Conservation (phyloP, 306 rosid species). For the Ormosia semicastrata region DNA sequence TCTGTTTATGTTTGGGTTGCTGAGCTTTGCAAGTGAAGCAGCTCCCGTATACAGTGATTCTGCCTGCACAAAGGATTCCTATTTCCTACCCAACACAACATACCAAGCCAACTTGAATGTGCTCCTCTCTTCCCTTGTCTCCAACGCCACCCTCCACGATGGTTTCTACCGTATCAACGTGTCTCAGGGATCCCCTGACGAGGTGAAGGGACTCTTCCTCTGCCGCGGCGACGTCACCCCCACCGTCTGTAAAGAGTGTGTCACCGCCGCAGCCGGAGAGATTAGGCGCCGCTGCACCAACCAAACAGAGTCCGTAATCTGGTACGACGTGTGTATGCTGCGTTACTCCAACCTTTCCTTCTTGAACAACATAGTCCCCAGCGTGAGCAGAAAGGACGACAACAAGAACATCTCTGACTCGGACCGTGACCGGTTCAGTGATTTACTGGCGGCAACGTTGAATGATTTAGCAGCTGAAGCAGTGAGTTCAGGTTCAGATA, state of each 20-base stretch:
- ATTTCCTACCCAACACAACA: conserved; percentile 41
- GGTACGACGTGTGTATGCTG: conserved; percentile 46
- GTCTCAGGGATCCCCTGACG: neutral
- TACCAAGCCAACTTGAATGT: conserved; percentile 34
- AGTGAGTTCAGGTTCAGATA: conserved; percentile 3
- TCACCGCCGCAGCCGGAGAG: conserved; percentile 30
- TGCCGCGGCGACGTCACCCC: conserved; percentile 52
- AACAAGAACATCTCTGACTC: neutral
- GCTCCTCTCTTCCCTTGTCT: conserved; percentile 47
- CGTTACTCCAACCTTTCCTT: conserved; percentile 41
- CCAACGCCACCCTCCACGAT: conserved; percentile 39
- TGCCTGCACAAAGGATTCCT: neutral
- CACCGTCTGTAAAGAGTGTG: conserved; percentile 40
- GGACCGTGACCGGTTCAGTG: neutral
- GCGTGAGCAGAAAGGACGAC: accelerated
- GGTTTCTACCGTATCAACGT: conserved; percentile 36
- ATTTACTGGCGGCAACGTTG: conserved; percentile 18
- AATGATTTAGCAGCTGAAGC: neutral
- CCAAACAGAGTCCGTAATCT: conserved; percentile 44
- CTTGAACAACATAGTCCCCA: conserved; percentile 27
- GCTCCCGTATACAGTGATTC: neutral
- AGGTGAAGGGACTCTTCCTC: conserved; percentile 51
- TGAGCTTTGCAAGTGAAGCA: neutral
- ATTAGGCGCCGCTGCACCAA: conserved; percentile 28
- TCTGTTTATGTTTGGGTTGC: neutral